phyloP scores from a whole-genome alignment of 441 rosid species.

The Populus hybrid region DNA sequence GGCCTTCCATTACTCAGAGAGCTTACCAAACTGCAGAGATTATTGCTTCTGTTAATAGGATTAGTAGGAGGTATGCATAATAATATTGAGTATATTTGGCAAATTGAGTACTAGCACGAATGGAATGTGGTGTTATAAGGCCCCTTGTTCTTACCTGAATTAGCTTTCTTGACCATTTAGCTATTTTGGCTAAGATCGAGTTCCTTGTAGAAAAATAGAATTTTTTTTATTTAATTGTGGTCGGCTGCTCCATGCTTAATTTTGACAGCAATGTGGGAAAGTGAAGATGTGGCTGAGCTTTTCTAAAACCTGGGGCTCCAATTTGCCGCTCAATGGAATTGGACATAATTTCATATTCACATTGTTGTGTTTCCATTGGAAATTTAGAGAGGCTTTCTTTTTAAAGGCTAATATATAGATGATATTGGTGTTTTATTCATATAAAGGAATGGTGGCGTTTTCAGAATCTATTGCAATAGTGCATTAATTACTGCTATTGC shows the following conservation, averaged over 20 bases:
- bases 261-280: neutral
- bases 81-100: neutral
- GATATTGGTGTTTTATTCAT: neutral
- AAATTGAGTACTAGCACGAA: neutral
- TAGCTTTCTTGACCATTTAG: neutral
- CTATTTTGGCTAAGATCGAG: neutral
- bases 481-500: neutral
- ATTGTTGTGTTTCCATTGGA: neutral
- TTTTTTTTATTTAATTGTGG: neutral
- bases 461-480: neutral
- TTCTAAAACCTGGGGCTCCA: neutral
- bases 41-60: slow-evolving; percentile 67
- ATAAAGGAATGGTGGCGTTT: neutral
- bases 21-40: slow-evolving; percentile 96
- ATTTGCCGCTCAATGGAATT: neutral
- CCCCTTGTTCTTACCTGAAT: neutral
- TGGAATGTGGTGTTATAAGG: neutral
- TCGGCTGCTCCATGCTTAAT: neutral
- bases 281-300: neutral
- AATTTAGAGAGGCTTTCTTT: neutral
- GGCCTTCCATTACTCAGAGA: slow-evolving; percentile 97
- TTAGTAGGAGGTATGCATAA: slow-evolving; percentile 57
- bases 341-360: neutral
- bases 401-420: neutral
- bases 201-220: neutral